phyloP scores from a whole-genome alignment of 345 rosid genomes.

The Melaleuca quinquenervia region DNA sequence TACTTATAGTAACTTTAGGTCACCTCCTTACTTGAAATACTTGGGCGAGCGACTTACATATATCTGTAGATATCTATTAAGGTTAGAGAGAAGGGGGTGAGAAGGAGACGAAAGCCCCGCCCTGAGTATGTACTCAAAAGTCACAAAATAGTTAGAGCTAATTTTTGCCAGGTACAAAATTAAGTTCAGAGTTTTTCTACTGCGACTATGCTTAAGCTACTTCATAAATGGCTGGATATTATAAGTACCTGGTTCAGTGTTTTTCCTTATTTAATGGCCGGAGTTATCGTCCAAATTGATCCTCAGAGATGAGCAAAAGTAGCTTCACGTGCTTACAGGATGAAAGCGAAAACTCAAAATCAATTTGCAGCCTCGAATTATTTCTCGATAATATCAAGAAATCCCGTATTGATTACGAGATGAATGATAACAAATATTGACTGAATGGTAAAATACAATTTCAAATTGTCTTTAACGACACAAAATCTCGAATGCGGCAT shows the following conservation, averaged over 20 bases:
- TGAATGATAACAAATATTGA: not conserved
- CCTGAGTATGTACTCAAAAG: not conserved
- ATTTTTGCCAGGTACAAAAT: not conserved
- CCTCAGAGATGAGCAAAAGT: too few species aligned
- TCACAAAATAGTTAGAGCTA: not conserved
- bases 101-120: not conserved
- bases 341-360: not conserved
- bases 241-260: too few species aligned
- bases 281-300: too few species aligned
- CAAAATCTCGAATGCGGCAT: not conserved
- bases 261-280: too few species aligned
- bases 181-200: not conserved
- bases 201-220: not conserved
- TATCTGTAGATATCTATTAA: not conserved
- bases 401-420: not conserved
- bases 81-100: not conserved
- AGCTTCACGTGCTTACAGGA: not conserved
- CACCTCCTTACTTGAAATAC: not conserved
- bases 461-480: not conserved
- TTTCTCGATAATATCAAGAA: not conserved
- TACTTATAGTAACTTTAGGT: not conserved
- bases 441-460: not conserved
- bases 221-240: not conserved
- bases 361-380: not conserved
- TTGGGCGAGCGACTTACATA: not conserved